Percentiles rank a stretch among this genome's conserved stretches.
Conservation (phyloP, 2,329 filamentous ascomycete genomes). For the Talaromyces sp. region DNA sequence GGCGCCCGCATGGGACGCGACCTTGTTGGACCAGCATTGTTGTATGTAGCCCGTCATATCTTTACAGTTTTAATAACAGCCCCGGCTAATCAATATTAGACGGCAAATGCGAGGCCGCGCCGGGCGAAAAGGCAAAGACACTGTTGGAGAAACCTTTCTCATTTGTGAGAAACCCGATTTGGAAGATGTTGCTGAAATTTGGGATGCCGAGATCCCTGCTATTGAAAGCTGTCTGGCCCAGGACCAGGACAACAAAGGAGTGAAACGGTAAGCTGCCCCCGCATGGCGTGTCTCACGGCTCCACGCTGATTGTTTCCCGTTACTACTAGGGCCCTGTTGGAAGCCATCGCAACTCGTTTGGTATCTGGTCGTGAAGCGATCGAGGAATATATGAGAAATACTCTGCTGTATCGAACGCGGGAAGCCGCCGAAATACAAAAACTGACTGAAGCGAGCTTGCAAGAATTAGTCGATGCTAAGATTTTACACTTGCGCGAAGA, state of each 20-base stretch:
- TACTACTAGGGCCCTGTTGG: constrained; percentile 59
- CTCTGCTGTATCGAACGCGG: constrained; percentile 59
- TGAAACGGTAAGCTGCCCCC: constrained; percentile 52
- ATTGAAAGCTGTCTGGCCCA: constrained; percentile 65
- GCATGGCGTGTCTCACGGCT: neutral
- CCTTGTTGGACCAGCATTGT: constrained; percentile 71
- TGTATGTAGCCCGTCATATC: constrained; percentile 38
- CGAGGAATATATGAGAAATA: constrained; percentile 64
- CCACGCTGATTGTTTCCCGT: constrained; percentile 3
- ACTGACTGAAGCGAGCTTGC: constrained; percentile 57
- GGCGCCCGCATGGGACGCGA: constrained; percentile 72
- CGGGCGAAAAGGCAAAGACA: constrained; percentile 73
- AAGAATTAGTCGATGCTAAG: constrained; percentile 52
- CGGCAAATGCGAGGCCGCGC: constrained; percentile 77
- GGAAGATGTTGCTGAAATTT: constrained; percentile 64
- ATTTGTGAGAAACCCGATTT: constrained; percentile 67
- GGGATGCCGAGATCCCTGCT: constrained; percentile 67
- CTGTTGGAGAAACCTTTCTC: constrained; percentile 71
- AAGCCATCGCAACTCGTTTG: constrained; percentile 64
- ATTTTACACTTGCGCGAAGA: constrained; percentile 52
- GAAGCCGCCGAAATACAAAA: constrained; percentile 46
- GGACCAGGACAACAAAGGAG: constrained; percentile 63
- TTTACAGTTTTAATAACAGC: neutral
- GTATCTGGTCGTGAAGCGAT: constrained; percentile 63
- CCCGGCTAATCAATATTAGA: constrained; percentile 28